Conservation (phyloP, 148 eudicot species). For the Polygonum maritimum region DNA sequence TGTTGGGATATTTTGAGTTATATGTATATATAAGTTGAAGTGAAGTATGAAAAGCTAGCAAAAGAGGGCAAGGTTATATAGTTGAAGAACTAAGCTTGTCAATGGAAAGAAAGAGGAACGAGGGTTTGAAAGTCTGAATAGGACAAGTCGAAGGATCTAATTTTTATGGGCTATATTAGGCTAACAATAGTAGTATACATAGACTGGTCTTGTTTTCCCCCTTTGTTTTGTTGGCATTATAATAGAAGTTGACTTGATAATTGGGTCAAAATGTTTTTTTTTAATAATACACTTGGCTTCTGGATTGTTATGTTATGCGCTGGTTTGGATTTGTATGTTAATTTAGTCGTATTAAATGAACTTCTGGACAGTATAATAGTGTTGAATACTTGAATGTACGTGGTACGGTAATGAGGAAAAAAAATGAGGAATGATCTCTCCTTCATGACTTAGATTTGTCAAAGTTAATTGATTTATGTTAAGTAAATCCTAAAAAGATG, state of each 20-base stretch:
- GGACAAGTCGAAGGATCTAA: constrained; percentile 8
- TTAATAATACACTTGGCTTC: neutral
- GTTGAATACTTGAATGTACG: neutral
- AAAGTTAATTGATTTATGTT: no score
- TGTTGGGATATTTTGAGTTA: neutral
- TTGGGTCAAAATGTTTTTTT: neutral
- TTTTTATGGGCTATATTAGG: neutral
- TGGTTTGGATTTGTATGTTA: neutral
- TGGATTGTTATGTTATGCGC: neutral
- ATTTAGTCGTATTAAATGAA: neutral
- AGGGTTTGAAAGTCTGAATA: constrained; percentile 6
- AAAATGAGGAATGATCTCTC: neutral
- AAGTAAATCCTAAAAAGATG: no score
- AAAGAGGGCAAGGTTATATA: neutral
- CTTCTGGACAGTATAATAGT: neutral
- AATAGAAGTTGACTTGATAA: neutral
- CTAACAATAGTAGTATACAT: neutral
- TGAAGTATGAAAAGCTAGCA: neutral
- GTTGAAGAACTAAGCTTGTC: neutral
- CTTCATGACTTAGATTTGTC: neutral
- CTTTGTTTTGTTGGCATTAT: neutral
- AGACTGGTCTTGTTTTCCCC: neutral
- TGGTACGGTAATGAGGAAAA: neutral
- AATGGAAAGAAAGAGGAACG: neutral
- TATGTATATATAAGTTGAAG: neutral